Evolutionary conservation across 768 basidiomycete species (phyloP), one percentile per base, ranked within the genome.

Genomic region (Mycena filopes): DNA sequence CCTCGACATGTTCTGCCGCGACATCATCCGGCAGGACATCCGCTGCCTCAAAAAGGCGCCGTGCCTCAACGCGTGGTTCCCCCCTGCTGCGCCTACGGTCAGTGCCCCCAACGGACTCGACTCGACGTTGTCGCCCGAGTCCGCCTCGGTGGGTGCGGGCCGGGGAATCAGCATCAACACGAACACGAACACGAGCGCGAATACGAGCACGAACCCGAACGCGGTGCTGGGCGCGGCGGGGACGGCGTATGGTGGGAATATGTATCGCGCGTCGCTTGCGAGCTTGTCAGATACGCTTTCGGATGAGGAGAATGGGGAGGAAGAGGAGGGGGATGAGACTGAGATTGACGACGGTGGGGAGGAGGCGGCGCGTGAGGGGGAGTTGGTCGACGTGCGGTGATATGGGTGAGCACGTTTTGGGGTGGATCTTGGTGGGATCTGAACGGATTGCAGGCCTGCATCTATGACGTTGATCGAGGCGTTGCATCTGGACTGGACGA

Each of bases 1-100:
- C 70, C 81, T 90, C 26, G 89, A 90, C 74, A 75, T 88, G 48
- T 88, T 89, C 78, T 89, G 86, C 73, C 80, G 77, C 26, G 81
- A 83, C n/a, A 83, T 90, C 65, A 78, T 90, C 42, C 83, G 83
- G 54, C 75, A 77, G 15, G 88, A 90, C 68, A 79, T 90, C 31
- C 82, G 81, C 59, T 81, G 82, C 25, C 79, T 89, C 42, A 85
- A 83, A 70, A 70, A 70, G 21, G 82, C 83, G 16, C 81, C 82
- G 5, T 84, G 83, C 68, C 72, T 81, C 51, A 87, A 89, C 71
- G 82, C 80, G 0, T 84, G 64, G 60, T 66, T 69, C 56, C 49
- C 59, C 33, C 60, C 65, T 4, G 3, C 43, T 1, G 8, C 65
- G 10, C 5, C 25, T 20, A 12, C 31, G 5, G 8, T 41, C 25